phyloP scores from a whole-genome alignment of 1,284 basidiomycete species.

The Porodaedalea pini region DNA sequence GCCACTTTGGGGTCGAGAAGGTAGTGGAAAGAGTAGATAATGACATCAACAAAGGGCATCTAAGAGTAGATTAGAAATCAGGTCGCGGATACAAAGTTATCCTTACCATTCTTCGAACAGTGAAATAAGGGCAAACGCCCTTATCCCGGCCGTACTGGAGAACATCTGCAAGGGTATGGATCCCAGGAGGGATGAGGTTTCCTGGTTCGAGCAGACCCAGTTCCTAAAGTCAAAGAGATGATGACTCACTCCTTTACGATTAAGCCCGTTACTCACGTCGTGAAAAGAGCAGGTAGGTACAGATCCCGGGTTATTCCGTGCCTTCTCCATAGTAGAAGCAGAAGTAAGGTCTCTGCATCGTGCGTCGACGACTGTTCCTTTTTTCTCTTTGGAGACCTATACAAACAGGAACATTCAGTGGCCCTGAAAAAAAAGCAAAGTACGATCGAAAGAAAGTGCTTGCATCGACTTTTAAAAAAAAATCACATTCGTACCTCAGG shows the following conservation, averaged over 20 bases:
- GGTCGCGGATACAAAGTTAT: not conserved
- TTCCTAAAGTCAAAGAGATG: slow-evolving; percentile 46
- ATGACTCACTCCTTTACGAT: not conserved
- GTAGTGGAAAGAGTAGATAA: slow-evolving; percentile 99
- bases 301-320: slow-evolving; percentile 84
- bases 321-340: slow-evolving; percentile 80
- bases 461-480: not conserved
- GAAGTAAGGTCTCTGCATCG: slow-evolving; percentile 95
- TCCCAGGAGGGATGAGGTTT: slow-evolving; percentile 80
- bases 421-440: not conserved
- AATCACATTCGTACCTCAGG: slow-evolving; percentile 68
- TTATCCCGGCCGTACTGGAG: slow-evolving; percentile 86
- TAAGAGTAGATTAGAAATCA: slow-evolving; percentile 31
- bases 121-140: slow-evolving; percentile 93
- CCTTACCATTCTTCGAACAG: slow-evolving; percentile 90
- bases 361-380: slow-evolving; percentile 96
- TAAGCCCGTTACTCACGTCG: slow-evolving; percentile 57
- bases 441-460: no score
- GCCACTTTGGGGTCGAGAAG: slow-evolving; percentile 98
- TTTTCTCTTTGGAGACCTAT: slow-evolving; percentile 94
- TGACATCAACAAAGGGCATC: slow-evolving; percentile 94
- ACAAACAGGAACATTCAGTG: not conserved
- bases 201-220: slow-evolving; percentile 82
- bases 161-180: slow-evolving; percentile 94
- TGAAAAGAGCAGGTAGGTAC: slow-evolving; percentile 94